These are phyloP conservation scores for Boletus tomentosulus DNA, from an alignment of 768 basidiomycete genomes.

Conservation along the genomic window DNA sequence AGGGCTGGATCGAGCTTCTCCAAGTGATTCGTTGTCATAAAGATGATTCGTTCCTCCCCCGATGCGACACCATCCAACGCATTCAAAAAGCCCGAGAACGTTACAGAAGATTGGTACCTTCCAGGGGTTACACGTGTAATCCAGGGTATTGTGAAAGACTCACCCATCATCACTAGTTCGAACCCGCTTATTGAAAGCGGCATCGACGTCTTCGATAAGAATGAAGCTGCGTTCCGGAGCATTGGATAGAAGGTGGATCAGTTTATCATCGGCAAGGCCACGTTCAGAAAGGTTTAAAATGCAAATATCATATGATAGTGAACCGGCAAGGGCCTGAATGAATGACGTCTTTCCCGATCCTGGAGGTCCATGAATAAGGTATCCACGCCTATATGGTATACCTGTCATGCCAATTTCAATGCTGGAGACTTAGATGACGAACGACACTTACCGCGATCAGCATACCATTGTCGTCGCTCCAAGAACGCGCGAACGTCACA, in stretches of 20 bases:
- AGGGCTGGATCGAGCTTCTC: conserved; percentile 88
- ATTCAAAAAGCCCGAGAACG: conserved; percentile 96
- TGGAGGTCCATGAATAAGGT: conserved; percentile 92
- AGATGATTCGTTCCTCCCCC: conserved; percentile 95
- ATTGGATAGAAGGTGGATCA: conserved; percentile 89
- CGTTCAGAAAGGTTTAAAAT: conserved; percentile 93
- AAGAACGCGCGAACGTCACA: conserved; percentile 80
- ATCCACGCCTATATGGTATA: conserved; percentile 95
- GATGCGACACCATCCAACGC: conserved; percentile 97
- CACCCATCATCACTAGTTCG: conserved; percentile 92
- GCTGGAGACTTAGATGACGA: not conserved
- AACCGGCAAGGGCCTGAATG: conserved; percentile 94
- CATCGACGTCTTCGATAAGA: conserved; percentile 97
- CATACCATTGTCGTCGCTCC: conserved; percentile 86
- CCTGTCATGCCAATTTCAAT: conserved; percentile 44
- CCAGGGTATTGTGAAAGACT: conserved; percentile 22
- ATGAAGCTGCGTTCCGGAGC: conserved; percentile 90
- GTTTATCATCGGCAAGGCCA: conserved; percentile 93
- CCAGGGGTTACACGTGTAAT: conserved; percentile 7
- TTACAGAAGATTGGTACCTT: conserved; percentile 92
- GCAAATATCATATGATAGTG: conserved; percentile 92
- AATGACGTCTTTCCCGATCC: conserved; percentile 98
- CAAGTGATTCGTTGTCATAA: conserved; percentile 98
- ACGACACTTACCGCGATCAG: conserved; percentile 72
- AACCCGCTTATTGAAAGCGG: conserved; percentile 90